A percentile compares a stretch with the other conserved stretches of the same genome.
phyloP scores from a whole-genome alignment of 768 basidiomycete genomes.

The Scleroderma bovista region DNA sequence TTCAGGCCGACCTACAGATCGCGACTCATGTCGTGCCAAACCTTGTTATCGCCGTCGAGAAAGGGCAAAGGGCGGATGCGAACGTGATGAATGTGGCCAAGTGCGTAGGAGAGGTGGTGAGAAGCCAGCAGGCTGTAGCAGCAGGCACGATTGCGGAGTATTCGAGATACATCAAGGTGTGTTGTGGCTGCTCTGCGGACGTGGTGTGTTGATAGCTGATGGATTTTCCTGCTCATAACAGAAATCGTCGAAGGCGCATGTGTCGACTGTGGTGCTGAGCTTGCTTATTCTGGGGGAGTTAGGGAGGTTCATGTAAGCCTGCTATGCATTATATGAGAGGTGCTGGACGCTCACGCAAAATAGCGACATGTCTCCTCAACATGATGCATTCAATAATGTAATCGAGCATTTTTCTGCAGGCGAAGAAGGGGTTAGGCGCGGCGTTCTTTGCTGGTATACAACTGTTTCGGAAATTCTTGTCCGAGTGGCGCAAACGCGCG shows the following conservation, averaged over 20 bases:
- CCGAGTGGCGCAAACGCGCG: no score
- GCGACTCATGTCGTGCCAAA: constrained; percentile 78
- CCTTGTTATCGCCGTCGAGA: constrained; percentile 62
- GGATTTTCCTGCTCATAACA: constrained; percentile 13
- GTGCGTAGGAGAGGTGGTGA: constrained; percentile 80
- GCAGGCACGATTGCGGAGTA: constrained; percentile 85
- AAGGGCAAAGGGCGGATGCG: constrained; percentile 50
- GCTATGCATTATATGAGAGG: neutral
- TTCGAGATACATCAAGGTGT: constrained; percentile 73
- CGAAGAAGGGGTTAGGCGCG: constrained; percentile 81
- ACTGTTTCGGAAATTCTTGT: no score
- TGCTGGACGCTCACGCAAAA: constrained; percentile 3
- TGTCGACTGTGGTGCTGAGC: constrained; percentile 71
- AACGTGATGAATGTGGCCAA: constrained; percentile 72
- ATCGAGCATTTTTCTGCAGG: constrained; percentile 72
- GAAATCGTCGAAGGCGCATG: constrained; percentile 56
- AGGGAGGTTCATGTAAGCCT: constrained; percentile 74
- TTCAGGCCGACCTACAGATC: constrained; percentile 77
- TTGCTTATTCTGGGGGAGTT: constrained; percentile 89
- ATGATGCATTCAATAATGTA: constrained; percentile 69
- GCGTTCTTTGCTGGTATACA: constrained; percentile 85
- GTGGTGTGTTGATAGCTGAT: neutral
- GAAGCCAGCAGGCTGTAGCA: constrained; percentile 60
- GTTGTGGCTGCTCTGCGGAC: no score
- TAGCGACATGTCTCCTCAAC: constrained; percentile 83